Evolutionary conservation across 2,329 filamentous ascomycete species (phyloP), one percentile per base, ranked within the genome.

Genomic region (Podosphaera fusca): DNA sequence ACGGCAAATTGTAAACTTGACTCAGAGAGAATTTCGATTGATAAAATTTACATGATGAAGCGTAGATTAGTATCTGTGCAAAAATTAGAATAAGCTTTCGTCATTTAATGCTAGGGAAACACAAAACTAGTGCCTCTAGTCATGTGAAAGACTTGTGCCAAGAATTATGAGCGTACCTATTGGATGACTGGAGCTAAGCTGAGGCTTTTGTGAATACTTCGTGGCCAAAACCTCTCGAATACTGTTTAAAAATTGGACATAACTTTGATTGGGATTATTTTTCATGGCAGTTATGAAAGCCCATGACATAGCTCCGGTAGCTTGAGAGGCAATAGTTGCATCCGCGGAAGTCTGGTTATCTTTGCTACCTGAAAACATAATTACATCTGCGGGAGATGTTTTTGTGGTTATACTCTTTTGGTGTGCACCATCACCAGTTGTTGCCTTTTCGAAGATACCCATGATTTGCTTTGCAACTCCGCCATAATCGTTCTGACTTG

Each of bases 311-410:
- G 90, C 90, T 55, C 90, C 90, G 0, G 90, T 96, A 31, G 90
- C 89, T 70, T 95, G 78, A 56, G 86, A 59, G 50, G 61, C 79
- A 63, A 95, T 95, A 34, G 81, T 84, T 10, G 90, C 88, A 69
- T 96, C 90, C 70, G 86, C 84, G 58, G 87, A 50, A 38, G 55
- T 56, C 52, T 96, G 92, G 60, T 83, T 80, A 67, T 96, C 92
- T 71, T 95, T 95, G 73, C 87, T 92, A 57, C 90, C 92, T 59
- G 87, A 94, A 84, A 88, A 95, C 86, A 95, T 94, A 67, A 96
- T 80, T 40, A 96, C 90, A 70, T 96, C 90, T 34, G 92, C 90
- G 0, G 89, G 84, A 56, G 85, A 92, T 8, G 90, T 96, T 73
- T 94, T 92, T 49, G 90, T 96, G 62, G 84, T 78, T 67, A 87